Evolutionary conservation across 192 early-diverging fungal species (phyloP), one percentile per base, ranked within the genome.

Genomic region (Podila epigama): DNA sequence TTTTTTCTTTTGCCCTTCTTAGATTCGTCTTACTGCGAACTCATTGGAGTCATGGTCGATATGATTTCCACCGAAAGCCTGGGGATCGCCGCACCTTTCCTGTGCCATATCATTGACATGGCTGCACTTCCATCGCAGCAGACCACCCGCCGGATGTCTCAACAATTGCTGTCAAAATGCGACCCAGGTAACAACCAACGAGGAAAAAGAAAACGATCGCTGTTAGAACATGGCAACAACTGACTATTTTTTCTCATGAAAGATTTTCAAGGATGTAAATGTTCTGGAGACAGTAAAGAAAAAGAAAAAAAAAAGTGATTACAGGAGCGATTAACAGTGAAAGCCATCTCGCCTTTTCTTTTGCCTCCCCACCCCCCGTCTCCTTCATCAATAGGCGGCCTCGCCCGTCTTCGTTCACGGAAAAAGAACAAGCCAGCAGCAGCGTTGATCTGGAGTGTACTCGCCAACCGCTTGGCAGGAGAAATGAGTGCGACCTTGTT

Each of bases 31-130:
- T 77, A 68, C 34, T 77, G 73, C 31, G 80, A 82, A 28, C 69
- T 84, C n/a, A 75, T 84, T 32, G 67, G 80, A 3, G 80, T 82
- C 1, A 82, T 84, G 60, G 67, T 82, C 10, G 77, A 79, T 28
- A 79, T 79, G 53, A 71, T 87, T 12, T 71, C 80, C 5, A 41
- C 86, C 55, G 28, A 77, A 65, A 62, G 79, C 70, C n/a, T 82
- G 67, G 70, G 86, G 8, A 59, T 77, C 39, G 66, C 73, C 5
- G 73, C 73, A 16, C 73, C 86, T 2, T 87, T 87, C 44, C 68
- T 87, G 12, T 82, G 83, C 22, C 86, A 87, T 50, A 85, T 87
- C 29, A 85, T 87, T 37, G 86, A 87, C 52, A 84, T 83, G 67
- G 83, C 86, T 9, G 83, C 86, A 5, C 52, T 87, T n/a, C 86